Base-by-base conservation (phyloP, 2,329 filamentous ascomycete genomes). In the Fusarium sterilihyphosum region DNA sequence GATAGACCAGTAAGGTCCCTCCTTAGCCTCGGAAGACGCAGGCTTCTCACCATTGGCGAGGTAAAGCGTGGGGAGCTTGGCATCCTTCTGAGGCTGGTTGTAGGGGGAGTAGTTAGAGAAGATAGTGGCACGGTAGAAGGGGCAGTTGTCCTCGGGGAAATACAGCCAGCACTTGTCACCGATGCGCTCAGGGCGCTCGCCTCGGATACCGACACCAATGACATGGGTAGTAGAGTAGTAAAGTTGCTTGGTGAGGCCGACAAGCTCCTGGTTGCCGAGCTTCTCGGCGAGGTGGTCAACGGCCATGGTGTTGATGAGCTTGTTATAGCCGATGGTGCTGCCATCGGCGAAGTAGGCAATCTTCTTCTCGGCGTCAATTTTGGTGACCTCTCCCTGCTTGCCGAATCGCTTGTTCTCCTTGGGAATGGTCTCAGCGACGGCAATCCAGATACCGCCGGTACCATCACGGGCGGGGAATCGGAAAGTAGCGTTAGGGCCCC, bases 141-240 rank as follows among this genome's bases (percentile, higher is more conserved):
- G 95, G 88, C 95, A 98, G 90, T 99, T 93, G 84, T 98, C 93
- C 85, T 99, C 96, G 73, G 96, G 96, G 91, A 98, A 99, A 91
- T 99, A 99, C 77, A 99, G 89, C 95, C 96, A 99, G 92, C 96
- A 99, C 90, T 98, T 99, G 88, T 99, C 96, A 76, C 96, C 96
- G 78, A 99, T 99, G 82, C 94, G 93, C 84, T 98, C 95, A 44
- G 96, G 96, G 77, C 96, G 94, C 80, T 89, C 90, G 76, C 96
- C 96, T 82, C 96, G 94, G 81, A 99, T 89, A 86, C 96, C 96
- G 74, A 99, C 94, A 85, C 96, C 96, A 78, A 99, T 93, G 80
- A 99, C 96, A 86, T 99, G 96, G 65, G 96, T 99, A 78, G 93
- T 95, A 61, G 95, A 98, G 89, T 97, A 99, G 91, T 92, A 98